Base-by-base conservation (phyloP, 2,329 filamentous ascomycete species). In the Colletotrichum tanaceti region DNA sequence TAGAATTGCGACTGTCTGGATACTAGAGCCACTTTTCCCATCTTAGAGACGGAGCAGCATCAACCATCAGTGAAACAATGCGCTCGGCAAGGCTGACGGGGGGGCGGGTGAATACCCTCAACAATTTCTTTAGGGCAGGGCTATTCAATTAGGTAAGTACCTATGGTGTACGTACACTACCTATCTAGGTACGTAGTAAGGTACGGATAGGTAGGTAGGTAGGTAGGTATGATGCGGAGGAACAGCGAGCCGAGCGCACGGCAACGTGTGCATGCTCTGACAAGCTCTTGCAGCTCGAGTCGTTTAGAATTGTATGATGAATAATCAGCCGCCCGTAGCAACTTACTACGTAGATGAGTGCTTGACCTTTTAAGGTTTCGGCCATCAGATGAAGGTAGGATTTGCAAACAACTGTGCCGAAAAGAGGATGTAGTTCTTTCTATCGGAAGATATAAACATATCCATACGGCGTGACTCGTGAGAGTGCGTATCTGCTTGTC, bases 151-250 rank as follows among this genome's bases (percentile, higher is more conserved):
- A n/a, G n/a, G n/a, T n/a, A n/a, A n/a, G n/a, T n/a, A n/a, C n/a
- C n/a, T n/a, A n/a, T n/a, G n/a, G n/a, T n/a, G n/a, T n/a, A n/a
- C n/a, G n/a, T n/a, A n/a, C n/a, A n/a, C n/a, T n/a, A n/a, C n/a
- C n/a, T n/a, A n/a, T n/a, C n/a, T n/a, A n/a, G n/a, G n/a, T n/a
- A n/a, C n/a, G n/a, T n/a, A n/a, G n/a, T n/a, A n/a, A n/a, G n/a
- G n/a, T n/a, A n/a, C n/a, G n/a, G n/a, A n/a, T n/a, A n/a, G n/a
- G n/a, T n/a, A n/a, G n/a, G n/a, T n/a, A n/a, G n/a, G n/a, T n/a
- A n/a, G n/a, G n/a, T n/a, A n/a, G n/a, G 62, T 46, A 69, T 66
- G 57, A 66, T 61, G 57, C 66, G 66, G 66, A 69, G 66, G 39
- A 11, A 57, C 57, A 22, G 32, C 62, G 62, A 68, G 55, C 62